A percentile compares a stretch with the other conserved stretches of the same genome.
Conservation (phyloP, 2,329 filamentous ascomycete species). For the Scleromitrula shiraiana region DNA sequence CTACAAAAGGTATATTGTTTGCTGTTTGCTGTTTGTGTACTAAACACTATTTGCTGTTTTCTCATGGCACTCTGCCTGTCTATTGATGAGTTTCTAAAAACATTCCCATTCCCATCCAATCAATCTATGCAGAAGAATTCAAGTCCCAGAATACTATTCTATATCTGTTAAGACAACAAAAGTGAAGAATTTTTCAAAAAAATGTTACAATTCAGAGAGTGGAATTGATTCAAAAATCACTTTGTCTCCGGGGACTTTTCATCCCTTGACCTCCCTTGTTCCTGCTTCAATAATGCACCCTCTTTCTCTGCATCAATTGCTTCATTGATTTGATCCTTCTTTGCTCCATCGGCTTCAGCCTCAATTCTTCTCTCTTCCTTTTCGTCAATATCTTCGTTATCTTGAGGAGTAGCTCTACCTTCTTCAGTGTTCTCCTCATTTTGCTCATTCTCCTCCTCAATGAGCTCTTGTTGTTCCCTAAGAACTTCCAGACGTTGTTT, state of each 20-base stretch:
- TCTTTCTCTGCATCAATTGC: slow-evolving; percentile 50
- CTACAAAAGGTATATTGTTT: background rate
- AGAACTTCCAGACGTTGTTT: slow-evolving; percentile 97
- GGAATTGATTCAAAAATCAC: slow-evolving; percentile 11
- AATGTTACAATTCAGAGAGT: slow-evolving; percentile 7
- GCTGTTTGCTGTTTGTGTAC: background rate
- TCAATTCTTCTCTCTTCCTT: slow-evolving; percentile 66
- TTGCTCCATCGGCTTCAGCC: slow-evolving; percentile 37
- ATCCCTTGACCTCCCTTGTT: slow-evolving; percentile 28
- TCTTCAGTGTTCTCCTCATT: slow-evolving; percentile 70
- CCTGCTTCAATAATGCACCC: slow-evolving; percentile 36
- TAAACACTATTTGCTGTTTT: too few species aligned
- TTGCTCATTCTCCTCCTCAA: slow-evolving; percentile 94
- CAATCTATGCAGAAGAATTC: slow-evolving; percentile 18
- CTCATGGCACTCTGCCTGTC: slow-evolving; percentile 6
- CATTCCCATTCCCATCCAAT: slow-evolving; percentile 11
- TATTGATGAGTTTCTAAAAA: slow-evolving; percentile 5
- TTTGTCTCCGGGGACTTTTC: slow-evolving; percentile 10
- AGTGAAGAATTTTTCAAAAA: slow-evolving; percentile 16
- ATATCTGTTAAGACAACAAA: slow-evolving; percentile 17
- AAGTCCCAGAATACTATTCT: slow-evolving; percentile 19
- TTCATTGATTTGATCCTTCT: slow-evolving; percentile 43
- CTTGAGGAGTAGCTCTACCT: slow-evolving; percentile 68
- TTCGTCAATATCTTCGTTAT: slow-evolving; percentile 89
- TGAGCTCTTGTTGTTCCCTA: slow-evolving; percentile 96